Percentiles rank a stretch among this genome's conserved stretches.
Evolutionary conservation across 1,284 basidiomycete genomes (phyloP).

Genomic region (Naganishia cerealis): DNA sequence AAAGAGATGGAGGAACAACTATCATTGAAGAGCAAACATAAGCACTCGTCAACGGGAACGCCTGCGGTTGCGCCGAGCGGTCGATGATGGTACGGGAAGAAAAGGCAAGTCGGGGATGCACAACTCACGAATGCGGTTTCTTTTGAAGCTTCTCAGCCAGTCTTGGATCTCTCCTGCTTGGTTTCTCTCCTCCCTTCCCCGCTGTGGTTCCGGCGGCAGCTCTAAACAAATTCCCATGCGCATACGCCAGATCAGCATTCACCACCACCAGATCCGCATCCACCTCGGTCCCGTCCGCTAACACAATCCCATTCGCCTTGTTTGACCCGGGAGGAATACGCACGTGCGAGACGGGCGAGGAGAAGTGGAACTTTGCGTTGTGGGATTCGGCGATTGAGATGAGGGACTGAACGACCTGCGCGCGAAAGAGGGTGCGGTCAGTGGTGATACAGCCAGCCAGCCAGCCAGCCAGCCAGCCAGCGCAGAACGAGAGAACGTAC

Average conservation of each 20-base stretch:
- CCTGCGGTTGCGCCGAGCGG: too few species aligned
- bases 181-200: slow-evolving; percentile 29
- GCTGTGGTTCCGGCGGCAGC: slow-evolving; percentile 24
- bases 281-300: slow-evolving; percentile 53
- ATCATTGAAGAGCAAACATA: slow-evolving; percentile 28
- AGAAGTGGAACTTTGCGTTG: slow-evolving; percentile 55
- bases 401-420: slow-evolving; percentile 54
- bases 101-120: not conserved
- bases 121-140: slow-evolving; percentile 47
- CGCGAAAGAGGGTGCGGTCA: not conserved
- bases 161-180: slow-evolving; percentile 35
- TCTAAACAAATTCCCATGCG: slow-evolving; percentile 57
- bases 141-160: slow-evolving; percentile 41
- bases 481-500: too few species aligned
- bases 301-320: slow-evolving; percentile 53
- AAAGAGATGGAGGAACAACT: slow-evolving; percentile 60
- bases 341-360: slow-evolving; percentile 53
- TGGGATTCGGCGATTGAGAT: slow-evolving; percentile 56
- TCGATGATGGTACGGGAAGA: too few species aligned
- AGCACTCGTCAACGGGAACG: not conserved
- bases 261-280: slow-evolving; percentile 58
- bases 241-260: slow-evolving; percentile 60
- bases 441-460: too few species aligned
- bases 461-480: too few species aligned
- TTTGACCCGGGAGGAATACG: slow-evolving; percentile 41